Base-by-base conservation (phyloP, 2,329 filamentous ascomycete species). In the Penicillium capsulatum region DNA sequence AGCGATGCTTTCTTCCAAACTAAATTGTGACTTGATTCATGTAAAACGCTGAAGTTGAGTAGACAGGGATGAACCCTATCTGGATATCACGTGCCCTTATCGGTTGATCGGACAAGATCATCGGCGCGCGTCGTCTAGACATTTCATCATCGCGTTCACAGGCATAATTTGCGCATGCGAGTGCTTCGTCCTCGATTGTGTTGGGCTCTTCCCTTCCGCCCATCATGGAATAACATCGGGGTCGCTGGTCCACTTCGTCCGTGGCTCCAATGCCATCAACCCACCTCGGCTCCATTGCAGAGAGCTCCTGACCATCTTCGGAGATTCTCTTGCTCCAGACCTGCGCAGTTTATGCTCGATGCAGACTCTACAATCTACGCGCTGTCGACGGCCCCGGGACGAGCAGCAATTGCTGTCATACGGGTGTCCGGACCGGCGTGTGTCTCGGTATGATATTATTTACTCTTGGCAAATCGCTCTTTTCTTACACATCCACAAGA, bases 361-460 rank as follows among this genome's bases (percentile, higher is more conserved):
- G 48, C 47, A 2, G 60, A 66, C 9, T 61, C 64, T 3, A 97
- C 91, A 1, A 94, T 98, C 37, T 97, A 94, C 64, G 92, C 92
- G 0, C 70, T 97, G 1, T 96, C 91, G 0, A 94, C 90, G 0
- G 88, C 87, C 0, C 73, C 84, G 8, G 92, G 91, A 1, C 81
- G 81, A 59, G 89, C 88, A 30, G 92, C 89, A 1, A 95, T 98
- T 60, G 91, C 91, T 2, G 82, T 97, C 24, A 81, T 97, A 36
- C 80, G 92, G 10, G 74, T 95, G 17, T 96, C 92, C 3, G 92
- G 92, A 0, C 76, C 85, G 17, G 79, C 81, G 31, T 91, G 85
- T 64, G 65, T 77, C 43, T 72, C 81, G 55, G 83, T 87, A 70
- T 13, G 26, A 13, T 15, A n/a, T 17, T 15, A n/a, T 17, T 17